Evolutionary conservation across 192 early-diverging fungal species (phyloP).

Genomic region (Coemansia sp.): DNA sequence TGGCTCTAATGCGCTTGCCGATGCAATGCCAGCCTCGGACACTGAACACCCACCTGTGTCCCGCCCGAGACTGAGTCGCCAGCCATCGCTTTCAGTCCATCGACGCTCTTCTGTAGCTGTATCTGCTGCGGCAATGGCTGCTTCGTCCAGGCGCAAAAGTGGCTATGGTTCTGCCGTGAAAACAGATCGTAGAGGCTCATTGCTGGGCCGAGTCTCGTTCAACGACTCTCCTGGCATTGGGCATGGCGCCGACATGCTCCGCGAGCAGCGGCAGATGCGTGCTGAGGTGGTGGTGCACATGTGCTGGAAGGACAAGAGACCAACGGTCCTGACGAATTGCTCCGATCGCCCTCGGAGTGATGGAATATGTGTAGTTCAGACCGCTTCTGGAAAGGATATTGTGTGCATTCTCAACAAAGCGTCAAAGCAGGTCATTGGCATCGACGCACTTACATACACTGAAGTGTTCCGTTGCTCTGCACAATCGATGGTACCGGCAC

Average conservation of each 20-base stretch:
- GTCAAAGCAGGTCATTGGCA: conserved; percentile 18
- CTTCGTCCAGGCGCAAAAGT: conserved; percentile 35
- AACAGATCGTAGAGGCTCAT: conserved; percentile 42
- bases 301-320: conserved; percentile 37
- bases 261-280: conserved; percentile 46
- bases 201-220: conserved; percentile 47
- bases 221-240: conserved; percentile 48
- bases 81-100: conserved; percentile 47
- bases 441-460: conserved; percentile 18
- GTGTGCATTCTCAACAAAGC: conserved; percentile 30
- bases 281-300: conserved; percentile 39
- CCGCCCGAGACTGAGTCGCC: conserved; percentile 31
- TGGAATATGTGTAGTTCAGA: conserved; percentile 38
- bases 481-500: conserved; percentile 21
- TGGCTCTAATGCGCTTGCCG: conserved; percentile 1
- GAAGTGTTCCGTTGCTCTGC: conserved; percentile 41
- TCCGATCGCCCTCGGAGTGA: conserved; percentile 4
- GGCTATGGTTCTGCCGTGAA: conserved; percentile 32
- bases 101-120: conserved; percentile 41
- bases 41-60: conserved; percentile 18
- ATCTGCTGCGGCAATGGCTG: conserved; percentile 27
- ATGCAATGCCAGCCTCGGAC: conserved; percentile 7
- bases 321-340: conserved; percentile 1
- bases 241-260: conserved; percentile 41
- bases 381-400: conserved; percentile 24